phyloP scores from a whole-genome alignment of 768 basidiomycete genomes.

The Russula sp. region DNA sequence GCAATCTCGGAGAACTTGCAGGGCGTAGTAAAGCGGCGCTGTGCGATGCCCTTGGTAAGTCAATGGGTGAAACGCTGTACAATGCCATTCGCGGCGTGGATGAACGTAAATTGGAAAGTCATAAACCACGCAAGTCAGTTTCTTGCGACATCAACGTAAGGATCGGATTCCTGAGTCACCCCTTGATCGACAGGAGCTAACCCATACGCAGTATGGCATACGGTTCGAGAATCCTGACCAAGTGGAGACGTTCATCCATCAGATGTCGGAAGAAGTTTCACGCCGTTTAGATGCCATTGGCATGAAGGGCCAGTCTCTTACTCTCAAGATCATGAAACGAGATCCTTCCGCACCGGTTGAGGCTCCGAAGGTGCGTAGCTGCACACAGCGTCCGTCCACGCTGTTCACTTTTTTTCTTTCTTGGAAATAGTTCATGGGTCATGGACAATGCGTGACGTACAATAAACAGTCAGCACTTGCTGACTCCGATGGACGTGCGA shows the following conservation, averaged over 20 bases:
- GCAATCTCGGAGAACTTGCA: constrained; percentile 59
- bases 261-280: constrained; percentile 73
- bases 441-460: constrained; percentile 77
- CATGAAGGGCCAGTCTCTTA: constrained; percentile 67
- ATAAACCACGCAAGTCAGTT: constrained; percentile 84
- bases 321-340: constrained; percentile 84
- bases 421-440: constrained; percentile 71
- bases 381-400: neutral
- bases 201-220: constrained; percentile 78
- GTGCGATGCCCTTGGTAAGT: constrained; percentile 67
- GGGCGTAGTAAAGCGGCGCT: constrained; percentile 57
- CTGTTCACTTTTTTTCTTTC: constrained; percentile 5
- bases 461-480: constrained; percentile 62
- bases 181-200: constrained; percentile 10
- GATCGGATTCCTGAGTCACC: constrained; percentile 18
- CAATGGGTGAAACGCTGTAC: constrained; percentile 77
- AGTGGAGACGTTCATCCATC: constrained; percentile 68
- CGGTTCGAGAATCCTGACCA: constrained; percentile 80
- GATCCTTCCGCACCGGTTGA: constrained; percentile 83
- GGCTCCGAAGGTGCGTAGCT: constrained; percentile 66
- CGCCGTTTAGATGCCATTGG: constrained; percentile 59
- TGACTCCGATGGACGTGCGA: constrained; percentile 56
- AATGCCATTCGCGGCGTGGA: constrained; percentile 84
- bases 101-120: constrained; percentile 66
- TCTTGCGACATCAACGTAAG: constrained; percentile 92